phyloP scores from a whole-genome alignment of 2,329 filamentous ascomycete genomes.

The Cladosporium halotolerans region DNA sequence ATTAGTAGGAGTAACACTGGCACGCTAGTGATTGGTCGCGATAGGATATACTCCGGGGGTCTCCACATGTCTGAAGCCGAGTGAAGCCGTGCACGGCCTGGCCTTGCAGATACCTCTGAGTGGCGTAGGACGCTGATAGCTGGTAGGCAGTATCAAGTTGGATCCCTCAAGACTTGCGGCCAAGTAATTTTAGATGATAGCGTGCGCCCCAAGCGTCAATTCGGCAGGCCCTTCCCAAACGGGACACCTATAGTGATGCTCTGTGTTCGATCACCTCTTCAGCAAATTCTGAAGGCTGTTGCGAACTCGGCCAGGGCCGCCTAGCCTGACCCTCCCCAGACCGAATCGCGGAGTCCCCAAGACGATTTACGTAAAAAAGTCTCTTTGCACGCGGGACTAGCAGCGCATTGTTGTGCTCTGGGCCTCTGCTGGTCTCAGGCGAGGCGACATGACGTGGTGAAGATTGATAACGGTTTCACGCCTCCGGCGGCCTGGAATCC shows the following conservation, averaged over 20 bases:
- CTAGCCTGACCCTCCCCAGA: not conserved
- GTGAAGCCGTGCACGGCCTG: constrained; percentile 7
- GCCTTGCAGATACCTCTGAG: not conserved
- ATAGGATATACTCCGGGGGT: constrained; percentile 2
- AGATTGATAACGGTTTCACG: constrained; percentile 4
- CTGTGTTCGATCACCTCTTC: no score
- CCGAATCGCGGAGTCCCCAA: constrained; percentile 3
- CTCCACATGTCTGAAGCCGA: not conserved
- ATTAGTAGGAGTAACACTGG: not conserved
- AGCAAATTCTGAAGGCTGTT: no score
- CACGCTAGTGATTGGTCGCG: constrained; percentile 2
- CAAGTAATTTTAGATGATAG: not conserved
- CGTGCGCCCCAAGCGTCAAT: constrained; percentile 1
- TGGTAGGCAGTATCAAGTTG: not conserved
- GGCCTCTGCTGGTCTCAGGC: constrained; percentile 3
- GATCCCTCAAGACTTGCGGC: constrained; percentile 1
- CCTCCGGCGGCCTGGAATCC: not conserved
- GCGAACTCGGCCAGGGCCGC: not conserved
- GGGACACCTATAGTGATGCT: no score
- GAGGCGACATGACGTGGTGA: not conserved
- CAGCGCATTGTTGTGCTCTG: not conserved
- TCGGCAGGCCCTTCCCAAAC: constrained; percentile 2
- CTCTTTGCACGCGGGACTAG: not conserved
- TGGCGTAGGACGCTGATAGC: constrained; percentile 5
- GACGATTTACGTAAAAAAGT: constrained; percentile 6